A percentile compares a stretch with the other conserved stretches of the same genome.
Conservation (phyloP, 345 rosid genomes). For the Camelina neglecta region DNA sequence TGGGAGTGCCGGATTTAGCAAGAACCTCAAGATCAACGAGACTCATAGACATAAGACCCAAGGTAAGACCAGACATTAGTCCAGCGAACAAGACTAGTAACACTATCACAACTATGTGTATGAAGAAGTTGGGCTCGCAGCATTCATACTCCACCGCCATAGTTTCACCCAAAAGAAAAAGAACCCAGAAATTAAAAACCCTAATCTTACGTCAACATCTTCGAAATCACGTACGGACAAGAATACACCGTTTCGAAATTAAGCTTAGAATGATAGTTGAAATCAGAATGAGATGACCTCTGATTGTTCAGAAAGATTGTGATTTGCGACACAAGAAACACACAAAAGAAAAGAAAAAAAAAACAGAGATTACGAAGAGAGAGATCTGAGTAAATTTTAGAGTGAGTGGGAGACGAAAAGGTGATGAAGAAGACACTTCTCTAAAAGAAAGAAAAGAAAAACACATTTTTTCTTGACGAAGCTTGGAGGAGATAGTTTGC, state of each 20-base stretch:
- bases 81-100: constrained; percentile 80
- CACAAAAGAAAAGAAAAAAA: background rate
- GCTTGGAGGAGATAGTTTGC: background rate
- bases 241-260: constrained; percentile 7
- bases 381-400: constrained; percentile 7
- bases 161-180: background rate
- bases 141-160: constrained; percentile 86
- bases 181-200: background rate
- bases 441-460: background rate
- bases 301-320: background rate
- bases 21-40: constrained; percentile 94
- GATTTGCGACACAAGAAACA: constrained; percentile 1
- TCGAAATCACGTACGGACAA: constrained; percentile 21
- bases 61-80: constrained; percentile 88
- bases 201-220: constrained; percentile 5
- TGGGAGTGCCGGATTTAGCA: constrained; percentile 83
- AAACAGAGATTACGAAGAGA: background rate
- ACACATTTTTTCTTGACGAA: background rate
- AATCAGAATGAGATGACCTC: background rate
- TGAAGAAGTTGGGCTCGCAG: constrained; percentile 61
- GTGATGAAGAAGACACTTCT: constrained; percentile 19
- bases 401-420: constrained; percentile 29
- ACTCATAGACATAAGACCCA: constrained; percentile 95
- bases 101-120: constrained; percentile 58
- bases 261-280: background rate